A percentile compares a stretch with the other conserved stretches of the same genome.
phyloP scores from a whole-genome alignment of 176 grass and related monocot genomes.

The Puya raimondii region DNA sequence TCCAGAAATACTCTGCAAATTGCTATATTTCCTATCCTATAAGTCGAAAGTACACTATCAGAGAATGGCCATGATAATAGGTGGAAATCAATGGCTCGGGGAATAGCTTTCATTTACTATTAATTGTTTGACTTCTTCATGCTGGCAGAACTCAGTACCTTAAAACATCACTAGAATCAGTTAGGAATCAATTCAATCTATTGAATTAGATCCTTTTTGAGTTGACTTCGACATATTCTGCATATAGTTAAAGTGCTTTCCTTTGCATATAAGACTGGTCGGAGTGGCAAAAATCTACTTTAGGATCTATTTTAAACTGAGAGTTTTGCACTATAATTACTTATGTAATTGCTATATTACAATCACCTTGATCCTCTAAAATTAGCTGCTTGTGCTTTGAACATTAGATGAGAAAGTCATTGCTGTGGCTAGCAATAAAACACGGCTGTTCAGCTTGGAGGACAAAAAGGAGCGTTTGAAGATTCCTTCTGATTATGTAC shows the following conservation, averaged over 20 bases:
- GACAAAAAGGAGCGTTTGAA: conserved; percentile 37
- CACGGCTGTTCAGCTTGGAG: conserved; percentile 28
- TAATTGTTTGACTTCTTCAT: too few species aligned
- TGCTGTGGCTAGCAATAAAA: conserved; percentile 35
- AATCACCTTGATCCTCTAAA: conserved; percentile 1
- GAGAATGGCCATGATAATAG: neutral
- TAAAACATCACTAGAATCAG: too few species aligned
- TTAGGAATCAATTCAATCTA: neutral
- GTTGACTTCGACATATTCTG: too few species aligned
- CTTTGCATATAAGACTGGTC: neutral
- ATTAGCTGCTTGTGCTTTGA: conserved; percentile 11
- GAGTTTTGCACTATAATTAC: too few species aligned
- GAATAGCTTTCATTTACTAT: too few species aligned
- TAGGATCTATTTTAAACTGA: too few species aligned
- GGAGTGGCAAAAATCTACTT: too few species aligned
- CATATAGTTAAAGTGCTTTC: neutral
- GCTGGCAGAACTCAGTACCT: too few species aligned
- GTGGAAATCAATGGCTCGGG: neutral
- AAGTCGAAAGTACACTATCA: neutral
- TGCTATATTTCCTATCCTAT: conserved; percentile 2
- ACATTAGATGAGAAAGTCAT: conserved; percentile 40
- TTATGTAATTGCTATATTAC: neutral
- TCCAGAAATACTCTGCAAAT: conserved; percentile 6
- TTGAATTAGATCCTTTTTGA: neutral
- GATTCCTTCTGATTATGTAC: conserved; percentile 40